Evolutionary conservation across 192 early-diverging fungal genomes (phyloP).

Genomic region (Linnemannia schmuckeri): DNA sequence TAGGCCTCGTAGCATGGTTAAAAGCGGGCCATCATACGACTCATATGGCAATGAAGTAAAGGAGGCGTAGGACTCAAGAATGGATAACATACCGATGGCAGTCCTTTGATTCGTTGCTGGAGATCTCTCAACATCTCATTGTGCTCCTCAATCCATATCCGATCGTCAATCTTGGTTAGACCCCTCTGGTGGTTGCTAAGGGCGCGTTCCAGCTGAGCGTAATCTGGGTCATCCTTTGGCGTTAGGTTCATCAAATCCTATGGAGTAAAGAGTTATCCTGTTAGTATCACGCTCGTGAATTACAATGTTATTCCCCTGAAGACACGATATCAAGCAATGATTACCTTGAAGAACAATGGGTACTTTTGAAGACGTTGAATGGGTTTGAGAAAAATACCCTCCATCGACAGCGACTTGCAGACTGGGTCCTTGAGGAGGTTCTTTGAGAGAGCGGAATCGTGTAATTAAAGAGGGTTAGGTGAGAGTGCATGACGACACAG

Average conservation of each 20-base stretch:
- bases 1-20: not conserved
- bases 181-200: slow-evolving; percentile 39
- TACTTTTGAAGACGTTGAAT: slow-evolving; percentile 63
- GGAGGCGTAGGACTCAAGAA: not conserved
- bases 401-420: slow-evolving; percentile 56
- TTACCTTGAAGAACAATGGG: slow-evolving; percentile 63
- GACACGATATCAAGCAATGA: not conserved
- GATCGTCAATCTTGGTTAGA: slow-evolving; percentile 49
- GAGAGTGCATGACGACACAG: not conserved
- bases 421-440: slow-evolving; percentile 45
- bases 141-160: slow-evolving; percentile 54
- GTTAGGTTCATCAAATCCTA: slow-evolving; percentile 48
- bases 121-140: slow-evolving; percentile 51
- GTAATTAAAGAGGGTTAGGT: not conserved
- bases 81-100: slow-evolving; percentile 27
- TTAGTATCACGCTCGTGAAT: not conserved
- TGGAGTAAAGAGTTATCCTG: not conserved
- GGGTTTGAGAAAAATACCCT: slow-evolving; percentile 60
- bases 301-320: no score
- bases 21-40: not conserved
- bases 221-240: slow-evolving; percentile 33
- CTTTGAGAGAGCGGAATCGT: not conserved
- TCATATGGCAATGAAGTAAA: not conserved
- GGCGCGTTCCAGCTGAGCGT: slow-evolving; percentile 26
- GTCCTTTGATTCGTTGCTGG: slow-evolving; percentile 53